phyloP scores from a whole-genome alignment of 306 rosid genomes.

The Citrullus amarus region DNA sequence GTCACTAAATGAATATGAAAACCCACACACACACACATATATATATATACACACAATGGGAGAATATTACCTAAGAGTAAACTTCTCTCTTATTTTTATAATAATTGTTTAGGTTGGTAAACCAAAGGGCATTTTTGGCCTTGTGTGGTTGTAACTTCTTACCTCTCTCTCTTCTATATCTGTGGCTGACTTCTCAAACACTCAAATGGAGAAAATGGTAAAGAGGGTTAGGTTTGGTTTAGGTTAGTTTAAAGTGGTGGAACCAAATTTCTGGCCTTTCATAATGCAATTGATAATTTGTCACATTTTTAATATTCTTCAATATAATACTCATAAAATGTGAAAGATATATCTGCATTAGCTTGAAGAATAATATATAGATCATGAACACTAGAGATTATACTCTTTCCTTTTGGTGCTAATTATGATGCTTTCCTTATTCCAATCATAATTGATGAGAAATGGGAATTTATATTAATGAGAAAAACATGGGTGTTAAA shows the following conservation, averaged over 20 bases:
- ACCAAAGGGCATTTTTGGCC: background rate
- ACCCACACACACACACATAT: background rate
- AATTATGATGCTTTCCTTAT: background rate
- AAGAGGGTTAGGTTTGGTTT: background rate
- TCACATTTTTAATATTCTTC: background rate
- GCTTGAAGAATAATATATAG: background rate
- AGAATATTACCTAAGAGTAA: background rate
- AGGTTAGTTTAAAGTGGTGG: constrained; percentile 3
- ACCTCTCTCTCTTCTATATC: background rate
- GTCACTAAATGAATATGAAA: background rate
- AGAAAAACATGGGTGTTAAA: too few relatives aligned
- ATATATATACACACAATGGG: background rate
- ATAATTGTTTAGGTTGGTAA: background rate
- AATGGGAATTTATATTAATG: background rate
- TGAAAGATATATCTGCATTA: background rate
- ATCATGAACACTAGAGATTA: background rate
- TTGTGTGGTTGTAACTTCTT: background rate
- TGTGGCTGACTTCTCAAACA: background rate
- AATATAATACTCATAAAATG: background rate
- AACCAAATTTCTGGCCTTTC: background rate
- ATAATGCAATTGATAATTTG: background rate
- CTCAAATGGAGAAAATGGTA: background rate
- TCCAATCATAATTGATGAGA: background rate
- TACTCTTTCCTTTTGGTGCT: background rate
- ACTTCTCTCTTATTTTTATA: background rate